Evolutionary conservation across 108 stramenopile genomes (phyloP).

Genomic region (Nitzschia inconspicua): DNA sequence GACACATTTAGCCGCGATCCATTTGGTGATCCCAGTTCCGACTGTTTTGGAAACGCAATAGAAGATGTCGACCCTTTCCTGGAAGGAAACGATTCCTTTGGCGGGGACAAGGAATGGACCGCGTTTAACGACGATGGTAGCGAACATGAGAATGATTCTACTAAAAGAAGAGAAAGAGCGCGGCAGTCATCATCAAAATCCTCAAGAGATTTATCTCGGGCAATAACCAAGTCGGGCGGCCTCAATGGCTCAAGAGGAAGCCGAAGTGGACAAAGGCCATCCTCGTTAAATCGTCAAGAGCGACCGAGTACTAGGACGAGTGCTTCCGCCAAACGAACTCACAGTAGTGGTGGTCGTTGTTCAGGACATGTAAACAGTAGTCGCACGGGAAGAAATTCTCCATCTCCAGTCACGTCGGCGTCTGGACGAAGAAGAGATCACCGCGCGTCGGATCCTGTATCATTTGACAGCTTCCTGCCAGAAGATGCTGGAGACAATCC

Average conservation of each 20-base stretch:
- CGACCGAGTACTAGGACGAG: background rate
- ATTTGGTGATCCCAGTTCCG: conserved; percentile 13
- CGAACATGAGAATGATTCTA: background rate
- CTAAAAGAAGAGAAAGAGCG: background rate
- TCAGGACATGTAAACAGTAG: too few species aligned
- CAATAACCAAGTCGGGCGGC: background rate
- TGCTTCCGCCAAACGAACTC: too few species aligned
- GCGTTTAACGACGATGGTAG: conserved; percentile 3
- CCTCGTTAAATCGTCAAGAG: background rate
- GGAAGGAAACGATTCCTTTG: conserved; percentile 23
- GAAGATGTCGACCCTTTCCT: conserved; percentile 17
- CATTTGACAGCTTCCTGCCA: too few species aligned
- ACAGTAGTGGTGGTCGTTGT: too few species aligned
- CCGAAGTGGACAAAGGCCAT: background rate
- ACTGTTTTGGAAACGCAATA: conserved; percentile 13
- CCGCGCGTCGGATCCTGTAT: too few species aligned
- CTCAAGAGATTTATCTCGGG: background rate
- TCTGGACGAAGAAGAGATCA: too few species aligned
- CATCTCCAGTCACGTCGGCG: too few species aligned
- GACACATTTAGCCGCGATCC: conserved; percentile 8
- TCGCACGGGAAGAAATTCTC: too few species aligned
- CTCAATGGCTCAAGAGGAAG: background rate
- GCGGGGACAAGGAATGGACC: conserved; percentile 9
- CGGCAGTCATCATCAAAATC: background rate
- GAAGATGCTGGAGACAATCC: too few species aligned